phyloP scores from a whole-genome alignment of 2,329 filamentous ascomycete species.

The Pyrenochaeta sp. region DNA sequence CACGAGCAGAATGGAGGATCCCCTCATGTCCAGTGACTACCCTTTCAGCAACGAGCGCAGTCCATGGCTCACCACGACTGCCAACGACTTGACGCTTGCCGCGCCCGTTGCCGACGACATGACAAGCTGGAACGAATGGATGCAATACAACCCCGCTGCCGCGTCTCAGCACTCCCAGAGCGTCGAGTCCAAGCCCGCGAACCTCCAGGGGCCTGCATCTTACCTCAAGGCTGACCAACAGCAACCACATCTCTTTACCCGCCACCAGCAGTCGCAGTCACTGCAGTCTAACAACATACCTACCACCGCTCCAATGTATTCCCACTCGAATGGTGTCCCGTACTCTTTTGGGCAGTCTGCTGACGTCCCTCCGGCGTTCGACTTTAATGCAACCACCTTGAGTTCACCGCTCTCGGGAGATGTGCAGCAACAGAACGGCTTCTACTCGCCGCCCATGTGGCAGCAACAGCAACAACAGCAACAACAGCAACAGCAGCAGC shows the following conservation, averaged over 20 bases:
- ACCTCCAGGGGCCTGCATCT: slow-evolving; percentile 37
- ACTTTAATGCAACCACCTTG: slow-evolving; percentile 40
- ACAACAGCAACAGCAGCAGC: too few species aligned
- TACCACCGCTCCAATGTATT: slow-evolving; percentile 31
- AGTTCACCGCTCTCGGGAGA: slow-evolving; percentile 44
- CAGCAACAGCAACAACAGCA: slow-evolving; percentile 35
- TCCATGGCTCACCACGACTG: slow-evolving; percentile 46
- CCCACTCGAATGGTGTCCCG: slow-evolving; percentile 27
- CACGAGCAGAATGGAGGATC: slow-evolving; percentile 41
- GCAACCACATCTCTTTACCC: slow-evolving; percentile 35
- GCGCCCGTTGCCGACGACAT: slow-evolving; percentile 42
- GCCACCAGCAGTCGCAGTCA: slow-evolving; percentile 37
- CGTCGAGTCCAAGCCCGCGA: slow-evolving; percentile 32
- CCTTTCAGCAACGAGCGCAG: slow-evolving; percentile 43
- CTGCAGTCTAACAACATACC: slow-evolving; percentile 30
- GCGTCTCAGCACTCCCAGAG: slow-evolving; percentile 37
- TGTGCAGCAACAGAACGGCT: slow-evolving; percentile 36
- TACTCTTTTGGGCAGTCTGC: slow-evolving; percentile 46
- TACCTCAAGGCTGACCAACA: slow-evolving; percentile 38
- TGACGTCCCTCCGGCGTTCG: slow-evolving; percentile 44
- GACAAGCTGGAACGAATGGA: slow-evolving; percentile 57
- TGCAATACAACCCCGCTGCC: slow-evolving; percentile 56
- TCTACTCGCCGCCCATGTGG: slow-evolving; percentile 44
- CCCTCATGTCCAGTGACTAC: slow-evolving; percentile 45
- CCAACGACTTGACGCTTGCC: slow-evolving; percentile 43